Evolutionary conservation across 1,284 basidiomycete species (phyloP), one percentile per base, ranked within the genome.

Genomic region (Moniliella sp.): DNA sequence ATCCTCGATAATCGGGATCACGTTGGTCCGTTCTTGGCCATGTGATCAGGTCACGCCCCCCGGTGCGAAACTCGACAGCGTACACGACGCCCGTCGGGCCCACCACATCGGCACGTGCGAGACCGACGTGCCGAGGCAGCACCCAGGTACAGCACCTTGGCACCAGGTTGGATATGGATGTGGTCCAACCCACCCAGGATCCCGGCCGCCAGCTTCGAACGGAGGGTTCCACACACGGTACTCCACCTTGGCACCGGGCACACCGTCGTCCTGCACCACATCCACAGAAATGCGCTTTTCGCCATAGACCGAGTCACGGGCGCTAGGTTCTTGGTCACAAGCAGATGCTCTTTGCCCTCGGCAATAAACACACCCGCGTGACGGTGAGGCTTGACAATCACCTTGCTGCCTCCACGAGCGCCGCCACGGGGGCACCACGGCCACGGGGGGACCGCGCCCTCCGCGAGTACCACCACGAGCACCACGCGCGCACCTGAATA

Each of bases 141-240:
- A 65, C 91, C 88, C 43, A 99, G 74, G 66, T 97, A 99, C 36
- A 99, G 67, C 27, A 97, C 88, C 69, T 93, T 94, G 57, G 76
- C 76, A 47, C 91, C 88, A 25, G 91, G 88, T 40, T 69, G 72
- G 57, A 99, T 88, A 66, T 73, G 84, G 48, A 97, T 84, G 49
- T 83, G 66, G 61, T 93, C 88, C 60, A 99, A 68, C 61, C 88
- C 91, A 54, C 84, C 83, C 37, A 97, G 69, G 33, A 97, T 80
- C 66, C 88, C 91, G 25, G 88, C 88, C 19, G 88, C 91, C 49
- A 97, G 66, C 70, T 97, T 99, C 61, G 73, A 77, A 48, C 91
- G 72, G 75, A 97, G 88, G 91, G 67, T 99, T 99, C 88, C 88
- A 99, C 19, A 97, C 91, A 40, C 88, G 72, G 66, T 94, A 97